Conservation (phyloP, 306 rosid species). For the Glycine soja region DNA sequence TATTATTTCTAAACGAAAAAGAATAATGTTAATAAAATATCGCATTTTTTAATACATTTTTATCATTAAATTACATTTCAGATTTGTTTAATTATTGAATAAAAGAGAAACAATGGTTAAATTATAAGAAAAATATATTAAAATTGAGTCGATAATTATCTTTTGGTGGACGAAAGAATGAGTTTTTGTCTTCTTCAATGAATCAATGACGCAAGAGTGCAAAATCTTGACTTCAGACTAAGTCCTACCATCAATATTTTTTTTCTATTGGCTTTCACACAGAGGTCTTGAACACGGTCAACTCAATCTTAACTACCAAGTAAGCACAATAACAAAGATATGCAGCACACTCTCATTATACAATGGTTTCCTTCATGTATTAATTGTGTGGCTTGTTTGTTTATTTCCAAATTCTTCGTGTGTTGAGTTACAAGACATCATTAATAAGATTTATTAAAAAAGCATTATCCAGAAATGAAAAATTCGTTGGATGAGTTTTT, state of each 20-base stretch:
- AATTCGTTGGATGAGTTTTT: no score
- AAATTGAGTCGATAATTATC: not conserved
- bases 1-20: not conserved
- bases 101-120: not conserved
- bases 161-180: not conserved
- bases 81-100: not conserved
- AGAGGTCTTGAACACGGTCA: not conserved
- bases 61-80: not conserved
- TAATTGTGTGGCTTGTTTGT: no score
- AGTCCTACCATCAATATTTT: not conserved
- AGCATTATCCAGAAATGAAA: no score
- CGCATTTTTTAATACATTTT: not conserved
- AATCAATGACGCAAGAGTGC: not conserved
- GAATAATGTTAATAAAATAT: not conserved
- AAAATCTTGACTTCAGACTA: constrained; percentile 35
- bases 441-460: no score
- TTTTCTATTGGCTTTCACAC: not conserved
- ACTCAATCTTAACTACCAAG: constrained; percentile 25
- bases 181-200: not conserved
- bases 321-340: constrained; percentile 1
- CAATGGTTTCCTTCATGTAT: not conserved
- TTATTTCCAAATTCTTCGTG: no score
- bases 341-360: not conserved
- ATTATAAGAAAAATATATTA: not conserved
- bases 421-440: no score